phyloP scores from a whole-genome alignment of 441 rosid genomes.

The Adansonia rubrostipa region DNA sequence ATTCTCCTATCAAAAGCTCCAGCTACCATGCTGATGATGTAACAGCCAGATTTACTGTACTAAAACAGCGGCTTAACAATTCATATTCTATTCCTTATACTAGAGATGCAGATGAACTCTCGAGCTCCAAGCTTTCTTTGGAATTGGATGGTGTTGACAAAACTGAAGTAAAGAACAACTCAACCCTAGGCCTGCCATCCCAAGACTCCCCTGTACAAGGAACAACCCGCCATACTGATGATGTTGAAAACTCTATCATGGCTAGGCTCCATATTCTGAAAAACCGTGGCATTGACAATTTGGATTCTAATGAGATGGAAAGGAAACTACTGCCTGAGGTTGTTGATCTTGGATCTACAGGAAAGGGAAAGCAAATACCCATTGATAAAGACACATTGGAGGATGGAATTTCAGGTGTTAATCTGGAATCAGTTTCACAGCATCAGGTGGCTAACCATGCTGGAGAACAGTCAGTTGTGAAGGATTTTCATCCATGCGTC shows the following conservation, averaged over 20 bases:
- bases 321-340: constrained; percentile 22
- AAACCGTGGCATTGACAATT: constrained; percentile 33
- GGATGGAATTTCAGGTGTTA: constrained; percentile 22
- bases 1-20: constrained; percentile 32
- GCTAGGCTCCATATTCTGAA: constrained; percentile 48
- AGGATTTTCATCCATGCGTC: constrained; percentile 31
- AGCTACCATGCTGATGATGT: constrained; percentile 50
- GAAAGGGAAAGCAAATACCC: constrained; percentile 26
- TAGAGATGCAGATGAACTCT: constrained; percentile 29
- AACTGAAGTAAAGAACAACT: constrained; percentile 32
- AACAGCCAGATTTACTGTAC: constrained; percentile 51
- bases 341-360: constrained; percentile 33
- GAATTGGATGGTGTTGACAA: constrained; percentile 34
- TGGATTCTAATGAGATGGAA: constrained; percentile 28
- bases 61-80: constrained; percentile 42
- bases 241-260: constrained; percentile 42
- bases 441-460: constrained; percentile 1
- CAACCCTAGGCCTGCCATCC: constrained; percentile 18
- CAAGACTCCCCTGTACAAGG: constrained; percentile 26
- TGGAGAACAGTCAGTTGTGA: constrained; percentile 27
- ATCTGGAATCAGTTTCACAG: constrained; percentile 22
- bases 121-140: constrained; percentile 32
- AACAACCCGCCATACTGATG: constrained; percentile 26
- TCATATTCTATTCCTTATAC: constrained; percentile 30
- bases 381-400: constrained; percentile 19